phyloP scores from a whole-genome alignment of 1,284 basidiomycete species.

The Sanghuangporus weigelae region DNA sequence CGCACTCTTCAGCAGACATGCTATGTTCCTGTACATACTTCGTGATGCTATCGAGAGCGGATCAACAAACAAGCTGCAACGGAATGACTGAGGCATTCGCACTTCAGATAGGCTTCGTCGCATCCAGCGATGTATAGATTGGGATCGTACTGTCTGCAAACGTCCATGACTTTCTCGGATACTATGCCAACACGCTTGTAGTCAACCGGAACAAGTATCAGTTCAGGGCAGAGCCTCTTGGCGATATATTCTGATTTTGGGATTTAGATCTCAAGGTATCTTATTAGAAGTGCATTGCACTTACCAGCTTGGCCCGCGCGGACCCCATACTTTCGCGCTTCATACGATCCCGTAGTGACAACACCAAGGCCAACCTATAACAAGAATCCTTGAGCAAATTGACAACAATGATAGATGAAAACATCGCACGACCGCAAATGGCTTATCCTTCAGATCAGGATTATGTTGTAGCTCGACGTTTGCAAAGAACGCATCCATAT shows the following conservation, averaged over 20 bases:
- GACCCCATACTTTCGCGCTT: slow-evolving; percentile 84
- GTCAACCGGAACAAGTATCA: slow-evolving; percentile 69
- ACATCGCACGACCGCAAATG: slow-evolving; percentile 66
- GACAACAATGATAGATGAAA: background rate
- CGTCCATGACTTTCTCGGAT: slow-evolving; percentile 61
- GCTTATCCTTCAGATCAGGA: slow-evolving; percentile 77
- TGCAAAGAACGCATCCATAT: slow-evolving; percentile 78
- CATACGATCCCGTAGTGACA: slow-evolving; percentile 84
- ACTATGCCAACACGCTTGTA: slow-evolving; percentile 68
- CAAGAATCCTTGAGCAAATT: background rate
- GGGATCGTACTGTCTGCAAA: slow-evolving; percentile 76
- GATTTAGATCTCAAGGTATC: background rate
- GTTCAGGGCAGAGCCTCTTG: slow-evolving; percentile 87
- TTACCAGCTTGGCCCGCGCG: slow-evolving; percentile 85
- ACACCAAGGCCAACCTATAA: slow-evolving; percentile 73
- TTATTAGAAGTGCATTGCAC: slow-evolving; percentile 18
- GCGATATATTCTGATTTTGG: slow-evolving; percentile 71
- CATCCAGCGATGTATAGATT: slow-evolving; percentile 77
- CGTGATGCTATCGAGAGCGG: slow-evolving; percentile 53
- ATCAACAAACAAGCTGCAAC: background rate
- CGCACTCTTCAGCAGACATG: slow-evolving; percentile 68
- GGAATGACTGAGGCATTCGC: slow-evolving; percentile 24
- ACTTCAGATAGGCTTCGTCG: slow-evolving; percentile 91
- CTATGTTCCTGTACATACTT: slow-evolving; percentile 65
- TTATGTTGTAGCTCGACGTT: slow-evolving; percentile 78